Conservation (phyloP, 1,284 basidiomycete species). For the Cryptococcus maquisensis region DNA sequence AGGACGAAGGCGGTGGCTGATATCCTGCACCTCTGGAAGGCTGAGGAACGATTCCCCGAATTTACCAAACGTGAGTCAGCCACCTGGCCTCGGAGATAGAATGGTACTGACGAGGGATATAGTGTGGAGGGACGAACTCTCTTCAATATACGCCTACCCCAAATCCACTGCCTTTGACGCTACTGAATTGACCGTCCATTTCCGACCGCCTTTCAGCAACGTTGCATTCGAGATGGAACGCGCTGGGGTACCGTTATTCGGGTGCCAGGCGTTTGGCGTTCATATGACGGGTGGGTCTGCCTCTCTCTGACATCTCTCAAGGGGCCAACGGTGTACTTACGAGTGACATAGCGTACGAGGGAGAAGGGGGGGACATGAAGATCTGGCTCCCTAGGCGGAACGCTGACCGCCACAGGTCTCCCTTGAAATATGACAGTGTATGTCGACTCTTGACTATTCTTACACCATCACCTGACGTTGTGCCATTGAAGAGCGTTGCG, state of each 20-base stretch:
- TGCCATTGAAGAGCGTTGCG: slow-evolving; percentile 41
- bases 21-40: slow-evolving; percentile 37
- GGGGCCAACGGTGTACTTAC: no score
- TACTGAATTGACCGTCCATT: slow-evolving; percentile 30
- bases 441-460: slow-evolving; percentile 28
- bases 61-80: slow-evolving; percentile 37
- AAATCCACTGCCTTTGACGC: slow-evolving; percentile 46
- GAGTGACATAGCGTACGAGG: slow-evolving; percentile 27
- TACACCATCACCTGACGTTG: neutral
- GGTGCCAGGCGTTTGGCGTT: slow-evolving; percentile 68
- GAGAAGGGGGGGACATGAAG: slow-evolving; percentile 46
- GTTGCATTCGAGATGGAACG: slow-evolving; percentile 71
- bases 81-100: neutral
- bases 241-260: slow-evolving; percentile 74
- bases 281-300: slow-evolving; percentile 30
- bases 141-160: slow-evolving; percentile 71
- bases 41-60: slow-evolving; percentile 35
- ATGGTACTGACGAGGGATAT: no score
- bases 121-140: slow-evolving; percentile 76
- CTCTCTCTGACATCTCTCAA: no score
- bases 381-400: slow-evolving; percentile 86
- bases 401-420: slow-evolving; percentile 44
- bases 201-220: slow-evolving; percentile 52
- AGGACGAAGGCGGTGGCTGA: slow-evolving; percentile 24
- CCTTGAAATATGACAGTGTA: slow-evolving; percentile 25